Evolutionary conservation across 495 filamentous ascomycete species (phyloP).

Genomic region (Aspergillus panamensis): DNA sequence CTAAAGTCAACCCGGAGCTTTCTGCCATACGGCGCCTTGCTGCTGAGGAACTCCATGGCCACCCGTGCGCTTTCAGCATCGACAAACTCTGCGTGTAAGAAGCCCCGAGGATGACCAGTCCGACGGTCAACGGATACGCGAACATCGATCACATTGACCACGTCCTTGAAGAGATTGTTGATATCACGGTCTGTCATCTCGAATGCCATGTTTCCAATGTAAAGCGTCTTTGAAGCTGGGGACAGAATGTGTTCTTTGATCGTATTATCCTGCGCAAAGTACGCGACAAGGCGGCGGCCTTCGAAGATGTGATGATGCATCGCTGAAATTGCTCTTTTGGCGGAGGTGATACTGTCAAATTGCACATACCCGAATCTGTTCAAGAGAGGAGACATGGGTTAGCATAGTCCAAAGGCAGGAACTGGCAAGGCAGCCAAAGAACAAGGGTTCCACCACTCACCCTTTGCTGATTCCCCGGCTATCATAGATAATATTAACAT

Average conservation of each 20-base stretch:
- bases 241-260: constrained; percentile 3
- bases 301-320: constrained; percentile 70
- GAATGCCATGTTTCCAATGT: constrained; percentile 85
- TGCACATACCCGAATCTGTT: constrained; percentile 75
- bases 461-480: constrained; percentile 79
- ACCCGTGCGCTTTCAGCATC: constrained; percentile 57
- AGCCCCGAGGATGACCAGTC: constrained; percentile 84
- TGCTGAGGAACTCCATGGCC: constrained; percentile 55
- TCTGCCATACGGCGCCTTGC: constrained; percentile 61
- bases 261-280: constrained; percentile 45
- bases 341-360: constrained; percentile 56
- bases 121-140: constrained; percentile 85
- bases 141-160: constrained; percentile 73
- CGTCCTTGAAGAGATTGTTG: constrained; percentile 70
- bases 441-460: constrained; percentile 45
- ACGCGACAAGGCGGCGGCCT: constrained; percentile 69
- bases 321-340: constrained; percentile 57
- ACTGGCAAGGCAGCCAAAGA: constrained; percentile 19
- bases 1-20: constrained; percentile 63
- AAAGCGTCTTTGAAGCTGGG: constrained; percentile 63
- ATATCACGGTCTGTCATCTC: constrained; percentile 87
- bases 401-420: background rate
- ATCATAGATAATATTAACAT: constrained; percentile 60
- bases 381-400: background rate
- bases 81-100: constrained; percentile 83